Evolutionary conservation across 1,284 basidiomycete genomes (phyloP).

Genomic region (Trichosporon inkin): DNA sequence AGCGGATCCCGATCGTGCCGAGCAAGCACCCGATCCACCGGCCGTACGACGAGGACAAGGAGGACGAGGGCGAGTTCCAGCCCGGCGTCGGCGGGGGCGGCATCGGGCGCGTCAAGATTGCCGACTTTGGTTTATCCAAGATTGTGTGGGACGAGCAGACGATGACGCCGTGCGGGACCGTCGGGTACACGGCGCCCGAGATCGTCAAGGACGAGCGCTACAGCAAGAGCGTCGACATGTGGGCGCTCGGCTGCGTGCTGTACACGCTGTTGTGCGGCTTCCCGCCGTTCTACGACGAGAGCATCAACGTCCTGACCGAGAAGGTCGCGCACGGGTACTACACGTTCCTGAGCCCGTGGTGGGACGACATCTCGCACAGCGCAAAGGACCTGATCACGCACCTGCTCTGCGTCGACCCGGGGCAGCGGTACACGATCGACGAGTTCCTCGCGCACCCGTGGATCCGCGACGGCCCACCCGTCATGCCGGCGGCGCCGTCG

Average conservation of each 20-base stretch:
- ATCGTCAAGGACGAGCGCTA: conserved; percentile 99
- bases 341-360: conserved; percentile 98
- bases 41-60: conserved; percentile 97
- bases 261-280: conserved; percentile 99
- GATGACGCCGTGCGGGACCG: conserved; percentile 98
- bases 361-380: conserved; percentile 87
- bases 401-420: conserved; percentile 90
- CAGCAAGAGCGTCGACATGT: conserved; percentile 99
- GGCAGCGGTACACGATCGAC: conserved; percentile 93
- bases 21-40: conserved; percentile 71
- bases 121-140: conserved; percentile 97
- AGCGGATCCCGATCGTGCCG: conserved; percentile 86
- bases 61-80: conserved; percentile 95
- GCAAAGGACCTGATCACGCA: conserved; percentile 96
- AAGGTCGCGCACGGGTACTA: conserved; percentile 98
- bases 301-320: conserved; percentile 94
- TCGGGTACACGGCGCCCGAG: conserved; percentile 98
- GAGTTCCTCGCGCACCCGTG: conserved; percentile 97
- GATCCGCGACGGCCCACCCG: conserved; percentile 56
- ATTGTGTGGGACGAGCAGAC: conserved; percentile 99
- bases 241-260: conserved; percentile 96
- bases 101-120: conserved; percentile 97
- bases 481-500: conserved; percentile 47
- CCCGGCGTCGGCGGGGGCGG: conserved; percentile 90
- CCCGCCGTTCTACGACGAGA: conserved; percentile 98